Conservation (phyloP, 331 rosid genomes). For the Stylosanthes scabra region DNA sequence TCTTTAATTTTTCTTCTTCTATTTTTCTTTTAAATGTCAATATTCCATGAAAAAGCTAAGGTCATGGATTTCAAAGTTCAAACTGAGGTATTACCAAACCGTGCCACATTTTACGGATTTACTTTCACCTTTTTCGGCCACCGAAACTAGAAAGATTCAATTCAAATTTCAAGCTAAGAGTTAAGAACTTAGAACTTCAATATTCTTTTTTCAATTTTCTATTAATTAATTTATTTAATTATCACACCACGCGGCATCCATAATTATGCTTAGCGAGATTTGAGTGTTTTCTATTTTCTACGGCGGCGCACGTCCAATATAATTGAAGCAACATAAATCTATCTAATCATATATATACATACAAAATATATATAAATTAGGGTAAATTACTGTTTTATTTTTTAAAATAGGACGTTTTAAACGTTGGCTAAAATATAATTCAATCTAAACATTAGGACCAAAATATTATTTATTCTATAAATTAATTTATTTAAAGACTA, state of each 20-base stretch:
- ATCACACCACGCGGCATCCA: not conserved
- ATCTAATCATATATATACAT: too few species aligned
- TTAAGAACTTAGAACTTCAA: not conserved
- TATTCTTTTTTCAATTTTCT: not conserved
- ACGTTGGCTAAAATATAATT: too few species aligned
- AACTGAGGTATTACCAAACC: slow-evolving; percentile 7
- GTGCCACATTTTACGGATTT: not conserved
- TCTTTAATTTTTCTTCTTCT: not conserved
- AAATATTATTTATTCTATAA: too few species aligned
- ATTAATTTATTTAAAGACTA: too few species aligned
- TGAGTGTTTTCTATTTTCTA: too few species aligned
- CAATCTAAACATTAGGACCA: too few species aligned
- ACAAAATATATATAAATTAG: too few species aligned
- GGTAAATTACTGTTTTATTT: too few species aligned
- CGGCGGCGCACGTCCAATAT: too few species aligned
- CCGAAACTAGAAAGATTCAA: slow-evolving; percentile 25
- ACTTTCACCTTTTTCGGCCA: slow-evolving; percentile 40
- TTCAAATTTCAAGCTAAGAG: not conserved
- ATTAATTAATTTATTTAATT: too few species aligned
- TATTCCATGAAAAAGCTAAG: slow-evolving; percentile 10
- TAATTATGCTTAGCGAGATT: not conserved
- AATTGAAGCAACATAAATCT: too few species aligned
- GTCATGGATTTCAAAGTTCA: slow-evolving; percentile 10
- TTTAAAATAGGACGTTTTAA: too few species aligned
- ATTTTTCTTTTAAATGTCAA: slow-evolving; percentile 7